phyloP scores from a whole-genome alignment of 2,329 filamentous ascomycete genomes.

The Cephalotrichum gorgonifer region DNA sequence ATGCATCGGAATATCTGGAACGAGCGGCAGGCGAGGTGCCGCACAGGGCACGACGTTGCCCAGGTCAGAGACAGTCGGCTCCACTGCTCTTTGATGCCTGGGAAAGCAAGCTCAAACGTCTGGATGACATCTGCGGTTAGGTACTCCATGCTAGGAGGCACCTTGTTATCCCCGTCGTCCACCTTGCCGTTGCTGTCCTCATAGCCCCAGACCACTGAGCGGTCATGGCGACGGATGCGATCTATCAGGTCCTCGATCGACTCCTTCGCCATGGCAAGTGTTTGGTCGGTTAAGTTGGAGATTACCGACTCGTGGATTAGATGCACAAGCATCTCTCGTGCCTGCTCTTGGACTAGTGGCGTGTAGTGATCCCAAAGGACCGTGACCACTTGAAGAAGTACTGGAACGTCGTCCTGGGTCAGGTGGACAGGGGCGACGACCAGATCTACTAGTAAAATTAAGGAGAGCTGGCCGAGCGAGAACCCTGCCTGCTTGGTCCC shows the following conservation, averaged over 20 bases:
- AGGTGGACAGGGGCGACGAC: conserved; percentile 89
- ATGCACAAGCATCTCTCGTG: conserved; percentile 94
- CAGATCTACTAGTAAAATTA: conserved; percentile 89
- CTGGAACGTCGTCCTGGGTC: conserved; percentile 66
- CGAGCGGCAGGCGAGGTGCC: conserved; percentile 89
- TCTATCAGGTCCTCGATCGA: conserved; percentile 84
- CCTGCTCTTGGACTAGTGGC: conserved; percentile 88
- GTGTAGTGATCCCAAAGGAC: conserved; percentile 98
- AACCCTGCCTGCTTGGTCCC: conserved; percentile 89
- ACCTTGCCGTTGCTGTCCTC: conserved; percentile 80
- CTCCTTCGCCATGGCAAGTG: conserved; percentile 50
- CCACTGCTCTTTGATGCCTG: conserved; percentile 84
- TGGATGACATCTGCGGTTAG: conserved; percentile 73
- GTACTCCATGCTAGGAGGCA: conserved; percentile 78
- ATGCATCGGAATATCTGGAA: conserved; percentile 97
- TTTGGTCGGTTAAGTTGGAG: conserved; percentile 60
- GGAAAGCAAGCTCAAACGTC: conserved; percentile 76
- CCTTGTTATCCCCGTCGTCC: conserved; percentile 64
- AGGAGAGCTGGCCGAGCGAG: conserved; percentile 81
- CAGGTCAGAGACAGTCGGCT: conserved; percentile 81
- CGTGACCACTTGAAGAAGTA: conserved; percentile 81
- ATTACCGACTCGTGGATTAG: conserved; percentile 94
- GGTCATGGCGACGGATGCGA: conserved; percentile 71
- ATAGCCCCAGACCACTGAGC: conserved; percentile 84
- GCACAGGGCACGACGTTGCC: conserved; percentile 93